These are phyloP conservation scores for Letharia lupina DNA, from an alignment of 495 filamentous ascomycete genomes.

Conservation along the genomic window DNA sequence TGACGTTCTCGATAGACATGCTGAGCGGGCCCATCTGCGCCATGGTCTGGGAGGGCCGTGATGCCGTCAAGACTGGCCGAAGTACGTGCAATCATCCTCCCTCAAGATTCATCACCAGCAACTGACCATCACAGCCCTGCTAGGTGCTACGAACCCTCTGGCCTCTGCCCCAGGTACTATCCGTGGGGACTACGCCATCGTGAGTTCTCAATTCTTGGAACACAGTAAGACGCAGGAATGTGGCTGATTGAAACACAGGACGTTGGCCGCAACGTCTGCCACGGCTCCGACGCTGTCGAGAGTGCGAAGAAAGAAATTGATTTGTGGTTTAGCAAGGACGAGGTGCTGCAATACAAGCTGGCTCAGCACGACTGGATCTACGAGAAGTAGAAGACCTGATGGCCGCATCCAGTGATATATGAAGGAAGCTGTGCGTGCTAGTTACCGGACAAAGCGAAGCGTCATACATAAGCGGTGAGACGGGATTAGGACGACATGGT, in stretches of 20 bases:
- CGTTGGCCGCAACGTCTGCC: constrained; percentile 97
- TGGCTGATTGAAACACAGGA: constrained; percentile 42
- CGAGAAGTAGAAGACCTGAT: constrained; percentile 52
- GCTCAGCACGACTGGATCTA: constrained; percentile 86
- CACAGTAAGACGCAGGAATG: constrained; percentile 12
- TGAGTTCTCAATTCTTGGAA: constrained; percentile 27
- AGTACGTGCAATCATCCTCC: constrained; percentile 40
- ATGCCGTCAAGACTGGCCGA: constrained; percentile 96
- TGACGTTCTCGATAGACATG: constrained; percentile 62
- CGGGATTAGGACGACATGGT: neutral
- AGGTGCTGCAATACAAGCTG: constrained; percentile 71
- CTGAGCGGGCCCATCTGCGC: constrained; percentile 90
- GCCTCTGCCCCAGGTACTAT: constrained; percentile 92
- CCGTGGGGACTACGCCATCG: constrained; percentile 74
- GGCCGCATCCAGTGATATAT: neutral
- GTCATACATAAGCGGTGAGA: neutral
- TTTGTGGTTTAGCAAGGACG: constrained; percentile 87
- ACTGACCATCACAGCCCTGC: constrained; percentile 48
- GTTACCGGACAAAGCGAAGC: neutral
- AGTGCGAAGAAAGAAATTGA: constrained; percentile 98
- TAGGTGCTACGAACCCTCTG: constrained; percentile 97
- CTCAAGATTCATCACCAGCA: constrained; percentile 6
- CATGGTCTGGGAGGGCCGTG: constrained; percentile 98
- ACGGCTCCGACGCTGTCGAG: constrained; percentile 97
- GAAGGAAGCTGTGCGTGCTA: neutral